phyloP scores from a whole-genome alignment of 441 rosid species.

The Pelargonium citronellum region DNA sequence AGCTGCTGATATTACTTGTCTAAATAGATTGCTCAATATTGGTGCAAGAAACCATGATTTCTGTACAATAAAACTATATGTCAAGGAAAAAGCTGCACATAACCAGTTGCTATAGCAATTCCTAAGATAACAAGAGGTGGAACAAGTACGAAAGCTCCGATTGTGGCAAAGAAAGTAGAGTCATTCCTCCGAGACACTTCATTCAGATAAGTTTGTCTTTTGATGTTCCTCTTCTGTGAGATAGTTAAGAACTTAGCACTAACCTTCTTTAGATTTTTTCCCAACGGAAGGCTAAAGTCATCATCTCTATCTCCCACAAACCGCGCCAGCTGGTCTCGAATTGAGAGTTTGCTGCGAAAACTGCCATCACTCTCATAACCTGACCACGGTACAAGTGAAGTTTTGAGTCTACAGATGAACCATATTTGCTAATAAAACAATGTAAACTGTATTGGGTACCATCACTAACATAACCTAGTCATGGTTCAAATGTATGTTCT shows the following conservation, averaged over 20 bases:
- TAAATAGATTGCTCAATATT: background rate
- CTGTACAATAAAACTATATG: conserved; percentile 15
- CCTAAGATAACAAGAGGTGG: conserved; percentile 72
- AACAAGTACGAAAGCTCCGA: conserved; percentile 76
- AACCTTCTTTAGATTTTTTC: conserved; percentile 74
- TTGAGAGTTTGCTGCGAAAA: conserved; percentile 29
- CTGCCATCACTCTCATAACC: conserved; percentile 53
- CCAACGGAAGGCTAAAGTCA: conserved; percentile 62
- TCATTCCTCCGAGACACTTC: conserved; percentile 90
- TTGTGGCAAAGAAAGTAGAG: conserved; percentile 75
- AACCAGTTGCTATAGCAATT: conserved; percentile 65
- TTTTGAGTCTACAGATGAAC: no score
- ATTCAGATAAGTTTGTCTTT: conserved; percentile 61
- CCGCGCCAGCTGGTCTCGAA: conserved; percentile 55
- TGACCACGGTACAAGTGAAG: conserved; percentile 17
- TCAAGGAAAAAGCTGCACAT: conserved; percentile 90
- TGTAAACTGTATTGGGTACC: no score
- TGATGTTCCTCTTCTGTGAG: conserved; percentile 92
- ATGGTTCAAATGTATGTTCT: background rate
- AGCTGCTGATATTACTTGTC: no score
- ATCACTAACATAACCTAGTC: no score
- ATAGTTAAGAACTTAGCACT: conserved; percentile 59
- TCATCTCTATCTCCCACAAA: conserved; percentile 63
- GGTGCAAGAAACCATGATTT: conserved; percentile 6
- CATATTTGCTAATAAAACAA: no score